Evolutionary conservation across 1,284 basidiomycete species (phyloP).

Genomic region (Cutaneotrichosporon cutaneum): DNA sequence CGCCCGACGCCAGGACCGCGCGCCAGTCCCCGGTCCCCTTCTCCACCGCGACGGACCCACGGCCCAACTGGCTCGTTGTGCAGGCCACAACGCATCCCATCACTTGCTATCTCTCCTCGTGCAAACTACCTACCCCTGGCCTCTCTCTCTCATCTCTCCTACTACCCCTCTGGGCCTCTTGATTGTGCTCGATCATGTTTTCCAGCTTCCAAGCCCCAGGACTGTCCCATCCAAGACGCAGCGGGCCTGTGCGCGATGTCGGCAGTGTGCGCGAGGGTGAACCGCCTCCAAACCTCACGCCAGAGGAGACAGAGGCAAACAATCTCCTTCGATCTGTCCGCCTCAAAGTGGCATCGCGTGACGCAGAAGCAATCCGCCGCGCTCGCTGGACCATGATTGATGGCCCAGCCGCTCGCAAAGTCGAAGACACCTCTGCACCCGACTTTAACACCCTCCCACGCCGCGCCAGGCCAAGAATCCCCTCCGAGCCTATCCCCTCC

Average conservation of each 20-base stretch:
- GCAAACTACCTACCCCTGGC: constrained; percentile 2
- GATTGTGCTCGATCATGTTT: constrained; percentile 1
- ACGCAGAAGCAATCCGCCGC: constrained; percentile 45
- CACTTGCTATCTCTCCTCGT: background rate
- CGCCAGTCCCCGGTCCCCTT: no score
- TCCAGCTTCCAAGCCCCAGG: background rate
- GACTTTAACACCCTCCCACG: constrained; percentile 9
- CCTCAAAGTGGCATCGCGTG: constrained; percentile 33
- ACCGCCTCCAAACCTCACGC: constrained; percentile 3
- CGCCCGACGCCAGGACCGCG: background rate
- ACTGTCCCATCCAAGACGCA: background rate
- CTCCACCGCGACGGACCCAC: background rate
- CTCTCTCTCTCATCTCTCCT: background rate
- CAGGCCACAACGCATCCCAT: background rate
- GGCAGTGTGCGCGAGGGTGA: constrained; percentile 5
- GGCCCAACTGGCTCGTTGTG: background rate
- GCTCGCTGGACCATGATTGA: constrained; percentile 33
- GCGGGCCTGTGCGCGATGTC: constrained; percentile 1
- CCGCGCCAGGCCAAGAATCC: background rate
- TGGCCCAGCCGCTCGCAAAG: constrained; percentile 16
- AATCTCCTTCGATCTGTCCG: constrained; percentile 34
- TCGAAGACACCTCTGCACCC: background rate
- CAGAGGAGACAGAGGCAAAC: background rate
- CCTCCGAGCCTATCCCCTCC: background rate
- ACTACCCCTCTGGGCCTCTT: background rate